Conservation (phyloP, 306 rosid genomes). For the Cercis canadensis region DNA sequence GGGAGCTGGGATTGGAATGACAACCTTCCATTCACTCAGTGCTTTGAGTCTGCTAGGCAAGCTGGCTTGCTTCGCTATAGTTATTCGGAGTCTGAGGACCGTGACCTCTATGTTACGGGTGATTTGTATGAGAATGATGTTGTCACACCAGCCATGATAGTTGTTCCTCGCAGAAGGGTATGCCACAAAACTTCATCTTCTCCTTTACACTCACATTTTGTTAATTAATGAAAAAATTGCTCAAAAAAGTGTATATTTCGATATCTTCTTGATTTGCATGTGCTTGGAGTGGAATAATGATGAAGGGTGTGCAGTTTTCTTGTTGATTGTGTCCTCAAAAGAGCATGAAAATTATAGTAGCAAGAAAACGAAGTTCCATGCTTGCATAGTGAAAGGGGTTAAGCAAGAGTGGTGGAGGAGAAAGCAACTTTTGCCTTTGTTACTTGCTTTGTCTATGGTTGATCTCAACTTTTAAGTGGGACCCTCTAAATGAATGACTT, state of each 20-base stretch:
- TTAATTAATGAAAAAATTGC: not conserved
- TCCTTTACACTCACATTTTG: not conserved
- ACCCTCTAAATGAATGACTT: slow-evolving; percentile 11
- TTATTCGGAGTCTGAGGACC: slow-evolving; percentile 50
- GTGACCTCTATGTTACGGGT: slow-evolving; percentile 78
- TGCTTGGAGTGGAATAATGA: not conserved
- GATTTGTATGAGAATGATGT: slow-evolving; percentile 79
- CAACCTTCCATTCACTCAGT: slow-evolving; percentile 78
- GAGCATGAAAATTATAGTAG: not conserved
- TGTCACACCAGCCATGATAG: slow-evolving; percentile 87
- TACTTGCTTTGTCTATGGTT: not conserved
- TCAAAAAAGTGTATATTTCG: not conserved
- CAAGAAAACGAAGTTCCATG: slow-evolving; percentile 20
- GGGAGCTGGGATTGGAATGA: slow-evolving; percentile 98
- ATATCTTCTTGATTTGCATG: not conserved
- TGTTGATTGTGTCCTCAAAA: slow-evolving; percentile 14
- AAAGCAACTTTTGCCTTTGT: slow-evolving; percentile 25
- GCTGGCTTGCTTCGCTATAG: slow-evolving; percentile 59
- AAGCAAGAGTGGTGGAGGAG: not conserved
- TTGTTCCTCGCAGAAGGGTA: slow-evolving; percentile 82
- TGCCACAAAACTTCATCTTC: not conserved
- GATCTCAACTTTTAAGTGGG: slow-evolving; percentile 19
- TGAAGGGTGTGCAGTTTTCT: not conserved
- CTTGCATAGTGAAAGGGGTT: not conserved
- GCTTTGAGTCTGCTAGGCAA: slow-evolving; percentile 82